Conservation (phyloP, 1,139 yeast species). For the Blastobotrys niveus region DNA sequence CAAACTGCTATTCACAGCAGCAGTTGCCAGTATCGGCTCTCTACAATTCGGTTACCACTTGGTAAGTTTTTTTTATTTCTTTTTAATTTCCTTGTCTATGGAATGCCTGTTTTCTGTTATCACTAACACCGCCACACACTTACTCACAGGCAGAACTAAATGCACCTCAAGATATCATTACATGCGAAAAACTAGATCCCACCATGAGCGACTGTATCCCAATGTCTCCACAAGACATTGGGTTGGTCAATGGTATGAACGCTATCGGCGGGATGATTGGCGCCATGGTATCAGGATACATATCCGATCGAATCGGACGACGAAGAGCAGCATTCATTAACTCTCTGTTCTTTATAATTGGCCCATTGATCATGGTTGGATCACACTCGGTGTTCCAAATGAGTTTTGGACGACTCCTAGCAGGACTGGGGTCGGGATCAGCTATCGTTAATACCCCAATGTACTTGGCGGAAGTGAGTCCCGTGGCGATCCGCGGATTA, state of each 20-base stretch:
- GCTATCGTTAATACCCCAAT: conserved; percentile 82
- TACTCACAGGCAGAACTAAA: conserved; percentile 54
- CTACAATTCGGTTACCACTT: conserved; percentile 88
- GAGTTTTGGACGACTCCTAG: conserved; percentile 64
- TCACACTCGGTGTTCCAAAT: conserved; percentile 44
- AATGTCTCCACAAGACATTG: conserved; percentile 59
- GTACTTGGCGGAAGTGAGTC: conserved; percentile 74
- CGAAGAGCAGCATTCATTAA: conserved; percentile 52
- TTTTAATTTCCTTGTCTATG: neutral
- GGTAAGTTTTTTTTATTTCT: conserved; percentile 27
- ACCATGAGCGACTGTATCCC: conserved; percentile 49
- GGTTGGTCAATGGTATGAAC: conserved; percentile 76
- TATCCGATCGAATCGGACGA: conserved; percentile 70
- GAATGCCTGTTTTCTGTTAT: too few relatives aligned
- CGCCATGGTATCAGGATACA: conserved; percentile 61
- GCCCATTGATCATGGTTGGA: conserved; percentile 58
- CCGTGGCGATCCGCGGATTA: conserved; percentile 59
- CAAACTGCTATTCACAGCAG: conserved; percentile 16
- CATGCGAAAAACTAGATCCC: conserved; percentile 40
- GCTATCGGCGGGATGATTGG: conserved; percentile 84
- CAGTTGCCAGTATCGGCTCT: conserved; percentile 61
- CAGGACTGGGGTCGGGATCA: conserved; percentile 84
- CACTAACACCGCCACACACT: neutral
- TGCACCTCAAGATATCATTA: conserved; percentile 65
- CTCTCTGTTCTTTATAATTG: conserved; percentile 53